phyloP scores from a whole-genome alignment of 1,284 basidiomycete species.

The Malassezia restricta region DNA sequence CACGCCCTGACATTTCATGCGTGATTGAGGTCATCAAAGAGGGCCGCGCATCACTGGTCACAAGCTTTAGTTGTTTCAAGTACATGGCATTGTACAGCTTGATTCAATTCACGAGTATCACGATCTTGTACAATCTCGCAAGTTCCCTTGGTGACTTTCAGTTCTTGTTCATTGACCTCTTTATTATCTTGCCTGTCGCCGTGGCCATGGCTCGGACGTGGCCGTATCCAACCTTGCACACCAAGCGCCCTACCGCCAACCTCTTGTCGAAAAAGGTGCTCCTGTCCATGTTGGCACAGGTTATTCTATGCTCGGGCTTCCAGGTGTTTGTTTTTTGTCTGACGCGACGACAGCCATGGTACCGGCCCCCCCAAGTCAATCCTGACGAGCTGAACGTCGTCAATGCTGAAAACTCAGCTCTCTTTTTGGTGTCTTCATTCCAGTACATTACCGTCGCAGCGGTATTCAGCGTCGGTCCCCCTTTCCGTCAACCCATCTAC shows the following conservation, averaged over 20 bases:
- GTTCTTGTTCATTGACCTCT: constrained; percentile 95
- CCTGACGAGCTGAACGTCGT: constrained; percentile 71
- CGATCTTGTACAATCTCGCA: constrained; percentile 86
- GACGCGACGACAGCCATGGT: constrained; percentile 74
- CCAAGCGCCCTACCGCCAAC: constrained; percentile 87
- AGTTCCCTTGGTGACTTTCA: constrained; percentile 89
- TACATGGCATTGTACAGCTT: constrained; percentile 57
- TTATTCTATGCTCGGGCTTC: constrained; percentile 67
- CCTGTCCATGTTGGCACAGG: constrained; percentile 83
- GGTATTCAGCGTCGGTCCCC: constrained; percentile 93
- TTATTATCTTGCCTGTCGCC: constrained; percentile 92
- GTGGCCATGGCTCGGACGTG: constrained; percentile 87
- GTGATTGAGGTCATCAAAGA: constrained; percentile 84
- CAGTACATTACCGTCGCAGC: constrained; percentile 95
- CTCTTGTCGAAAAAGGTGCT: constrained; percentile 92
- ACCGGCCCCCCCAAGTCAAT: constrained; percentile 54
- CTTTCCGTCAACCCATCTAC: constrained; percentile 86
- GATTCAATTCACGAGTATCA: constrained; percentile 59
- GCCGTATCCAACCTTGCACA: constrained; percentile 65
- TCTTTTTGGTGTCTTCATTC: constrained; percentile 92
- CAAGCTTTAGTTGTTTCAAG: constrained; percentile 98
- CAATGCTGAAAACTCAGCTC: constrained; percentile 82
- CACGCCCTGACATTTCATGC: constrained; percentile 85
- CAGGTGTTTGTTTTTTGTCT: constrained; percentile 83
- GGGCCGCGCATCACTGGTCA: constrained; percentile 85